phyloP scores from a whole-genome alignment of 1,284 basidiomycete genomes.

The Ceratobasidium papillatum region DNA sequence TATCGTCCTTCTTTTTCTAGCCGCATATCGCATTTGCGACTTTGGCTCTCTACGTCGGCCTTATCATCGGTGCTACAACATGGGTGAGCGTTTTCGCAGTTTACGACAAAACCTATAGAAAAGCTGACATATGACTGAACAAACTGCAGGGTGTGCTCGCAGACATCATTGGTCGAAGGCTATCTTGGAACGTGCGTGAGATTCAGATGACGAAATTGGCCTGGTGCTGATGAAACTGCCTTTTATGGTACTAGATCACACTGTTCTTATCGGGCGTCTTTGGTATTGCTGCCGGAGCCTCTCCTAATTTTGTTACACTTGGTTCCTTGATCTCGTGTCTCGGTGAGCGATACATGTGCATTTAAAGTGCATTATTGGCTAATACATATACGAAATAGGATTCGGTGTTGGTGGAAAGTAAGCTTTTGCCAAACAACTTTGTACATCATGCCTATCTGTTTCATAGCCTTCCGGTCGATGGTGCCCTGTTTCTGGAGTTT shows the following conservation, averaged over 20 bases:
- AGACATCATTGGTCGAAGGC: constrained; percentile 60
- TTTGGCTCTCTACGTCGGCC: constrained; percentile 65
- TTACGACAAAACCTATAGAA: background rate
- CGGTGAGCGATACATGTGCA: background rate
- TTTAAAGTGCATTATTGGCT: background rate
- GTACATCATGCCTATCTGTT: constrained; percentile 7
- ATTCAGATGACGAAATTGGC: background rate
- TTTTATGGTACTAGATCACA: constrained; percentile 57
- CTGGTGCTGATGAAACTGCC: constrained; percentile 12
- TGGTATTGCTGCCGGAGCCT: constrained; percentile 65
- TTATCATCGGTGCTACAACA: constrained; percentile 65
- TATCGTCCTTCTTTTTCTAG: background rate
- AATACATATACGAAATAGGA: constrained; percentile 49
- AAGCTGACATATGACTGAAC: background rate
- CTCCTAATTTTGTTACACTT: constrained; percentile 61
- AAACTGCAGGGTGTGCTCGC: constrained; percentile 57
- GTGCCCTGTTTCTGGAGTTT: constrained; percentile 66
- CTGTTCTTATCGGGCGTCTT: constrained; percentile 67
- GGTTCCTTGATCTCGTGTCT: constrained; percentile 62
- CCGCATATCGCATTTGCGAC: constrained; percentile 60
- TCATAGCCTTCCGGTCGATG: constrained; percentile 62
- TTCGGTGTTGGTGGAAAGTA: constrained; percentile 69
- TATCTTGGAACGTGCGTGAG: constrained; percentile 57
- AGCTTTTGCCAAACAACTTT: constrained; percentile 45
- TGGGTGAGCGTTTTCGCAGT: constrained; percentile 50